Conservation (phyloP, 2,329 filamentous ascomycete species). For the Microsporum audouinii region DNA sequence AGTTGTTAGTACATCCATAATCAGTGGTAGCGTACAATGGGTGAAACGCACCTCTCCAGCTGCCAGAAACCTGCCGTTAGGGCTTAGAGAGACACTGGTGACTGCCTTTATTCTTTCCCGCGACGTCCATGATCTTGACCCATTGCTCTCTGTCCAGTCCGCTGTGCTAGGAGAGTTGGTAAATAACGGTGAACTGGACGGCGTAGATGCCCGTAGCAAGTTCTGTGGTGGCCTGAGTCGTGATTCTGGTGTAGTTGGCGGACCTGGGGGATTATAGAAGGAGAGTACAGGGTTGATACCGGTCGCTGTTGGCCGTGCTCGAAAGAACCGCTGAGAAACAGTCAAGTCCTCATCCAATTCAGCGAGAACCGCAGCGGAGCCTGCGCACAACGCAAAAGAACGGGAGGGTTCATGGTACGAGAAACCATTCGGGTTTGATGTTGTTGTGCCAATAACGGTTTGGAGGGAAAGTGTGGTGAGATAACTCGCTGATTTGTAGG, state of each 20-base stretch:
- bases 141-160: constrained; percentile 48
- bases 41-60: constrained; percentile 60
- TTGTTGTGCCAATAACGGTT: constrained; percentile 84
- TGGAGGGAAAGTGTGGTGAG: constrained; percentile 54
- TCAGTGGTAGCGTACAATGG: constrained; percentile 1
- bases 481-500: constrained; percentile 38
- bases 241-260: constrained; percentile 43
- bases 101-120: constrained; percentile 89
- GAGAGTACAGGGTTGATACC: constrained; percentile 53
- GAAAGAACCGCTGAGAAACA: constrained; percentile 74
- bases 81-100: constrained; percentile 78
- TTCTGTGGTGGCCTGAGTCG: constrained; percentile 47
- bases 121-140: constrained; percentile 68
- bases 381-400: constrained; percentile 80
- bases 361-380: constrained; percentile 84
- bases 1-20: constrained; percentile 12
- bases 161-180: constrained; percentile 18
- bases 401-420: constrained; percentile 60
- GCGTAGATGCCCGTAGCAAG: constrained; percentile 22
- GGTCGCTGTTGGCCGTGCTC: constrained; percentile 61
- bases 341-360: constrained; percentile 56
- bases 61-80: constrained; percentile 75
- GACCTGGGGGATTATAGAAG: constrained; percentile 46
- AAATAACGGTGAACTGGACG: constrained; percentile 33
- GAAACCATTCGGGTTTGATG: constrained; percentile 72